Conservation (phyloP, 2,329 filamentous ascomycete species). For the Pyricularia pennisetigena region DNA sequence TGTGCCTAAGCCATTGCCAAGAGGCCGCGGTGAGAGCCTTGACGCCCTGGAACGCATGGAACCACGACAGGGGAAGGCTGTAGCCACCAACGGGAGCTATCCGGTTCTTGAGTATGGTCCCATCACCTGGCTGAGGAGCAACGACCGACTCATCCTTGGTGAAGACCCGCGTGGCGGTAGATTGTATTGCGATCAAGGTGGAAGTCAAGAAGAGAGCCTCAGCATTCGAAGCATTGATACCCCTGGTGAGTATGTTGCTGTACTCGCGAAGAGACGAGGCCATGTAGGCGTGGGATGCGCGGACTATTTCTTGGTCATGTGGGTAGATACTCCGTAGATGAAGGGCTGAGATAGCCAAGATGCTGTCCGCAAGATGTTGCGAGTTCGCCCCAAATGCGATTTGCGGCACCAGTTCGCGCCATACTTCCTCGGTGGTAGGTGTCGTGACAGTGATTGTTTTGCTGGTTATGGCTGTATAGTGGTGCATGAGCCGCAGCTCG, state of each 20-base stretch:
- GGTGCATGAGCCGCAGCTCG: constrained; percentile 54
- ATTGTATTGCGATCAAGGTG: constrained; percentile 56
- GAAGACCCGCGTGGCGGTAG: constrained; percentile 53
- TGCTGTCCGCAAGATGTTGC: constrained; percentile 50
- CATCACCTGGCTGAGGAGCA: neutral
- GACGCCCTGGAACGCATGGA: constrained; percentile 58
- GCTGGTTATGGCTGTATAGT: constrained; percentile 51
- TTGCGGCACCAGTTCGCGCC: constrained; percentile 49
- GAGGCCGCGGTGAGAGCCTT: constrained; percentile 55
- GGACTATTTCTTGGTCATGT: constrained; percentile 48
- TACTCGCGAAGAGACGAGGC: constrained; percentile 53
- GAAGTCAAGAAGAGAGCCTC: constrained; percentile 54
- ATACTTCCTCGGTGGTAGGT: constrained; percentile 42
- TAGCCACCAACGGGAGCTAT: constrained; percentile 28
- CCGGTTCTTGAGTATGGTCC: constrained; percentile 5
- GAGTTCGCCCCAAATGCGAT: constrained; percentile 44
- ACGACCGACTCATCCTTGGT: constrained; percentile 38
- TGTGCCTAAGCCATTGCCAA: constrained; percentile 53
- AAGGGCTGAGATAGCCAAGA: constrained; percentile 54
- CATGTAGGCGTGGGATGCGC: constrained; percentile 56
- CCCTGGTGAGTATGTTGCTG: constrained; percentile 42
- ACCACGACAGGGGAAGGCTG: constrained; percentile 52
- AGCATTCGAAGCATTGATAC: constrained; percentile 48
- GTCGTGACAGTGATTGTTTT: constrained; percentile 48
- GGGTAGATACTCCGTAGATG: constrained; percentile 48